A percentile compares a stretch with the other conserved stretches of the same genome.
phyloP scores from a whole-genome alignment of 1,139 yeast species.

The Zygoascus meyerae region DNA sequence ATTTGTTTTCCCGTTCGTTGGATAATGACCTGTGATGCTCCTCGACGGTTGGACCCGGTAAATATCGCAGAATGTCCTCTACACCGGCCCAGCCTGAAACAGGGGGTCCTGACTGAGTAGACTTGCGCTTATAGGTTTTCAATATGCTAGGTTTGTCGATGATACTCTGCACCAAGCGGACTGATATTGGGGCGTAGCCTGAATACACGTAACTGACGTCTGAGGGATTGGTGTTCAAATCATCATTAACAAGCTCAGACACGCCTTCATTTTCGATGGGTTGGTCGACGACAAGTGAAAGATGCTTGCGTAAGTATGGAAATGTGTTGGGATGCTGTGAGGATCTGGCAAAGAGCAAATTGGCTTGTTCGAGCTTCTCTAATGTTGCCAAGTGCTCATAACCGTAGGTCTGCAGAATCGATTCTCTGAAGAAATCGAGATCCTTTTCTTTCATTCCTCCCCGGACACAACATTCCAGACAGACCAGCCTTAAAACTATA shows the following conservation, averaged over 20 bases:
- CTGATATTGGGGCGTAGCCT: conserved; percentile 43
- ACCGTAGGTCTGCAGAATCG: conserved; percentile 56
- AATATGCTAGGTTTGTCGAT: conserved; percentile 30
- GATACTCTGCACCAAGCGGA: conserved; percentile 38
- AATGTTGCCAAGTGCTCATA: conserved; percentile 40
- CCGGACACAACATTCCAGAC: conserved; percentile 52
- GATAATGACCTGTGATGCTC: conserved; percentile 30
- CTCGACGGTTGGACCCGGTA: conserved; percentile 36
- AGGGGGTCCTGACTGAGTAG: conserved; percentile 13
- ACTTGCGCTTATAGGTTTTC: conserved; percentile 19
- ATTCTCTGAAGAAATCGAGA: conserved; percentile 44
- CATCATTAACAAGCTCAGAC: conserved; percentile 11
- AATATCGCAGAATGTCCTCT: conserved; percentile 30
- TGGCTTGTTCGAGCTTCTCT: conserved; percentile 38
- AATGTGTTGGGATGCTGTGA: conserved; percentile 32
- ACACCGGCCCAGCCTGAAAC: conserved; percentile 32
- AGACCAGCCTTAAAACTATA: conserved; percentile 44
- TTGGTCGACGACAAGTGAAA: conserved; percentile 30
- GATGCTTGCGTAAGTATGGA: conserved; percentile 25
- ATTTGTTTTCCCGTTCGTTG: conserved; percentile 31
- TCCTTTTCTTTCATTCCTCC: conserved; percentile 63
- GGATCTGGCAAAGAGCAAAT: conserved; percentile 32
- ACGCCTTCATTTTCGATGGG: conserved; percentile 19
- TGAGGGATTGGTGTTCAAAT: conserved; percentile 17
- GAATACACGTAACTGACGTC: conserved; percentile 39